These are phyloP conservation scores for Teunomyces panamensis DNA, from an alignment of 805 yeast species.

Conservation along the genomic window DNA sequence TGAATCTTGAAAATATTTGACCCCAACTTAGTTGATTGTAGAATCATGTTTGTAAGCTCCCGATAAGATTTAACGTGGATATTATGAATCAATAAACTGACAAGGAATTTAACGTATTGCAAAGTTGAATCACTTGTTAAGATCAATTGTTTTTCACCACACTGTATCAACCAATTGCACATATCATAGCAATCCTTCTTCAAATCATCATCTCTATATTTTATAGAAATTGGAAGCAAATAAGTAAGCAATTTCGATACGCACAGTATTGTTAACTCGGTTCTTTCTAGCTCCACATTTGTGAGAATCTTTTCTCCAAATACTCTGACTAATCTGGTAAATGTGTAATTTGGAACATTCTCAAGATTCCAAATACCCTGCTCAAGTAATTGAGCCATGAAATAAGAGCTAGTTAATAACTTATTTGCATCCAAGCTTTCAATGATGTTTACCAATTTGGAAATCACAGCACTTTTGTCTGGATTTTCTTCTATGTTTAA, in stretches of 20 bases:
- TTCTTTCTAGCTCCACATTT: slow-evolving; percentile 31
- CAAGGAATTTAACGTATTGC: slow-evolving; percentile 30
- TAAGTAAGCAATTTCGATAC: slow-evolving; percentile 27
- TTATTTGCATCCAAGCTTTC: slow-evolving; percentile 1
- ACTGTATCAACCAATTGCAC: slow-evolving; percentile 39
- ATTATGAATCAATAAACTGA: slow-evolving; percentile 25
- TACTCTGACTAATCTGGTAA: slow-evolving; percentile 19
- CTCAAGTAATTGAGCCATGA: slow-evolving; percentile 2
- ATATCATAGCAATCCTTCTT: slow-evolving; percentile 48
- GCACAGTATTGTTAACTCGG: slow-evolving; percentile 35
- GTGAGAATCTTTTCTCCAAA: slow-evolving; percentile 32
- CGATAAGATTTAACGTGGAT: slow-evolving; percentile 22
- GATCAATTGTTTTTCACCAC: slow-evolving; percentile 41
- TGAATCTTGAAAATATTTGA: slow-evolving; percentile 18
- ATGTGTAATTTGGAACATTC: background rate
- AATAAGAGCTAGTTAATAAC: slow-evolving; percentile 5
- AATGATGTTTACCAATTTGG: background rate
- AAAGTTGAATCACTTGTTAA: slow-evolving; percentile 32
- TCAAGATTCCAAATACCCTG: background rate
- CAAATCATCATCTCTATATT: slow-evolving; percentile 17
- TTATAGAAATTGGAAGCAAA: slow-evolving; percentile 27
- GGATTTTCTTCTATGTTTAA: background rate
- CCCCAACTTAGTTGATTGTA: slow-evolving; percentile 8
- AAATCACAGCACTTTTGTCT: background rate
- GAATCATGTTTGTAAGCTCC: slow-evolving; percentile 9